Evolutionary conservation across 208 protist genomes (phyloP).

Genomic region (Acanthamoeba royreba): DNA sequence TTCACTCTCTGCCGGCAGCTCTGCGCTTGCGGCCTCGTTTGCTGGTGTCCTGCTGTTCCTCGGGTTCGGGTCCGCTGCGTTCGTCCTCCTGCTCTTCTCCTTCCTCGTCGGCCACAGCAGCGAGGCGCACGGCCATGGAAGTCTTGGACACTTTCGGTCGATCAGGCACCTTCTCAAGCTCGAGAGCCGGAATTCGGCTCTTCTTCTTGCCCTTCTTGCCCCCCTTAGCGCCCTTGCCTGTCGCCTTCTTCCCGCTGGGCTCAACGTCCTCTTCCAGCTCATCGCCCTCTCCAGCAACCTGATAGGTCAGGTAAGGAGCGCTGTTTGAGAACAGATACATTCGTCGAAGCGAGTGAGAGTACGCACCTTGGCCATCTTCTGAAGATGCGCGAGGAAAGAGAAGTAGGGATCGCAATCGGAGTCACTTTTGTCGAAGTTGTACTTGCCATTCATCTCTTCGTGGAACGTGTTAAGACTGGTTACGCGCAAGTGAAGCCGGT

Average conservation of each 20-base stretch:
- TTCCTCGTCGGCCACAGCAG: background rate
- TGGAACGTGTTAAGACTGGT: background rate
- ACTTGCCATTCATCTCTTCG: background rate
- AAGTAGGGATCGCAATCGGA: background rate
- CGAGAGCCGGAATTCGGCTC: background rate
- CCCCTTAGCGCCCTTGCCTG: background rate
- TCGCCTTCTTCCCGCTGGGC: background rate
- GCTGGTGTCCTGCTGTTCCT: too few relatives aligned
- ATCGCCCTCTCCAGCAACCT: background rate
- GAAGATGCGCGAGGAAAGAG: background rate
- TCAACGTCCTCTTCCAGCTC: background rate
- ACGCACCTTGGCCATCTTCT: background rate
- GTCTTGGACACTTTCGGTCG: background rate
- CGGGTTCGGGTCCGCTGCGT: background rate
- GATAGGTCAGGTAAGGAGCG: too few relatives aligned
- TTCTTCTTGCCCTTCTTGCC: background rate
- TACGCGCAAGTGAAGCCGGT: background rate
- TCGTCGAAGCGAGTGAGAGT: background rate
- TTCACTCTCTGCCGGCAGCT: too few relatives aligned
- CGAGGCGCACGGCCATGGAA: background rate
- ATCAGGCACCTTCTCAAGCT: slow-evolving; percentile 17
- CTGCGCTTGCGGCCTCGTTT: too few relatives aligned
- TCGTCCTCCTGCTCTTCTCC: background rate
- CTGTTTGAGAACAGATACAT: too few relatives aligned
- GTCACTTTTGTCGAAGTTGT: background rate